phyloP scores from a whole-genome alignment of 2,329 filamentous ascomycete genomes.

The Coniosporium tulheliwenetii region DNA sequence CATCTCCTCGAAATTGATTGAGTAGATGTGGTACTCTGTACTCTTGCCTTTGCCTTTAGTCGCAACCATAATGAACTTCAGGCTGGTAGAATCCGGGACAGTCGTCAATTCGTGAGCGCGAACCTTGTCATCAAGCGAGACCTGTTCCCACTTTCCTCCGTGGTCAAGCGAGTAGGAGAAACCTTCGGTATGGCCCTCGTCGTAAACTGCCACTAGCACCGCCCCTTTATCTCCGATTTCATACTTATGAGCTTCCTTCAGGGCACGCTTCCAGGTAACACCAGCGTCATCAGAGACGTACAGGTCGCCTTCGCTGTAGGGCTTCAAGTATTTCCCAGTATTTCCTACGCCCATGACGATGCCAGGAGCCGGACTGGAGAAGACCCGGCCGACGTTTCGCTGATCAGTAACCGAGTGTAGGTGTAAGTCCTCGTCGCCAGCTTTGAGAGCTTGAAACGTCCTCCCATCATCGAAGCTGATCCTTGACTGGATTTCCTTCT shows the following conservation, averaged over 20 bases:
- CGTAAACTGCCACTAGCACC: conserved; percentile 67
- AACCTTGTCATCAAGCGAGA: conserved; percentile 56
- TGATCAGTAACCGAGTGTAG: conserved; percentile 84
- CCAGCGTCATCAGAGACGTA: conserved; percentile 89
- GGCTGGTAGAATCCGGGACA: conserved; percentile 78
- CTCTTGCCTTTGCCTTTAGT: conserved; percentile 35
- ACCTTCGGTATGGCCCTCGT: conserved; percentile 45
- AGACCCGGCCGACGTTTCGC: conserved; percentile 69
- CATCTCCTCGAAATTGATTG: conserved; percentile 70
- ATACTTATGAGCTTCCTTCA: conserved; percentile 79
- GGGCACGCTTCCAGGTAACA: conserved; percentile 60
- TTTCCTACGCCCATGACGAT: conserved; percentile 92
- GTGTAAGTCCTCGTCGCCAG: conserved; percentile 55
- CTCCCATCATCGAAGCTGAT: conserved; percentile 95
- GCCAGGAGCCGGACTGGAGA: conserved; percentile 85
- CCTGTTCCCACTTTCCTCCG: conserved; percentile 64
- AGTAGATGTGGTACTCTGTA: conserved; percentile 46
- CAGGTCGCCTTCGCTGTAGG: conserved; percentile 59
- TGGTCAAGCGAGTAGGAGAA: conserved; percentile 77
- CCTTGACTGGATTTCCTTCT: conserved; percentile 58
- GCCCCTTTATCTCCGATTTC: conserved; percentile 92
- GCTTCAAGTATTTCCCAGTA: conserved; percentile 56
- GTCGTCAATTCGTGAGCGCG: conserved; percentile 65
- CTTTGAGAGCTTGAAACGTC: conserved; percentile 61
- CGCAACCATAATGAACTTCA: conserved; percentile 75